Evolutionary conservation across 441 rosid genomes (phyloP), one percentile per base, ranked within the genome.

Genomic region (Manihot esculenta): DNA sequence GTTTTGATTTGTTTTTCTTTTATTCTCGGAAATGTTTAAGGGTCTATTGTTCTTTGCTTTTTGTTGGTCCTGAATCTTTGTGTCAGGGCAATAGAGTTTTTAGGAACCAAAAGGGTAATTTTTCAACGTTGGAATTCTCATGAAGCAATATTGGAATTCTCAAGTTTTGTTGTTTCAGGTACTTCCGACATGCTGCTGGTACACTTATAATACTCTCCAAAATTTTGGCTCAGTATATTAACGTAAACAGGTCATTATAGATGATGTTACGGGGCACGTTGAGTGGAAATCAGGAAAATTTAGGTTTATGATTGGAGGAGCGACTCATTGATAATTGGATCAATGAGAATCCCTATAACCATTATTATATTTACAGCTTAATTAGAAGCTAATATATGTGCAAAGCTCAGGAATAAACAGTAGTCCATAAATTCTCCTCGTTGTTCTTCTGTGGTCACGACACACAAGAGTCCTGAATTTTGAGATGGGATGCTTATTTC

Each of bases 181-280:
- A 95, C 77, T 95, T 95, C 68, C 89, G 95, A 58, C 99, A 95
- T 78, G 98, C 95, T 56, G 73, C 85, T 75, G 84, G 96, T 73
- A 64, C 97, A 60, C 84, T 93, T 69, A 4, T 91, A 33, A 80
- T 93, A 62, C 86, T 95, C 63, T 91, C 99, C 72, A 93, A 89
- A 84, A 95, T 86, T 81, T 78, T 95, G 83, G 98, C 93, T 33
- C 93, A 78, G 79, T 84, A 93, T 78, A 89, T 95, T 70, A 78
- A 91, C 80, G 75, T 93, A 76, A 95, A 95, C 97, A 95, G 99
- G 99, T 93, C 42, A 10, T 33, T 70, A 49, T n/a, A 49, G n/a
- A n/a, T n/a, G n/a, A n/a, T n/a, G n/a, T n/a, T n/a, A n/a, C n/a
- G n/a, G n/a, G n/a, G n/a, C n/a, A n/a, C n/a, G n/a, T 20, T 13